Evolutionary conservation across 179 eudicot species (phyloP).

Genomic region (Drosera spatulata): DNA sequence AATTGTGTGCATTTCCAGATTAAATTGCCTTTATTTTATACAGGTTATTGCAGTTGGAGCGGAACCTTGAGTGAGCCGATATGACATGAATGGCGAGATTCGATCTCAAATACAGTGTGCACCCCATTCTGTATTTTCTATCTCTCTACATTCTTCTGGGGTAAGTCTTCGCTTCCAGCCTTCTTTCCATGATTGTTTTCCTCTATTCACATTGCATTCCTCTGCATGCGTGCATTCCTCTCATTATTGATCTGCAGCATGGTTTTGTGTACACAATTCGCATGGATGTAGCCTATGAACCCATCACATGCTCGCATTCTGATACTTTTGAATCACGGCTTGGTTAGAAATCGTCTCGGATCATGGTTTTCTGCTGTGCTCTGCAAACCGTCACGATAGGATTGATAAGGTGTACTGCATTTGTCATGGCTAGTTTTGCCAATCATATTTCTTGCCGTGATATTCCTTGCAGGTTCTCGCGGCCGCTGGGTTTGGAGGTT

Average conservation of each 20-base stretch:
- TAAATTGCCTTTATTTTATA: not conserved
- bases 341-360: too few species aligned
- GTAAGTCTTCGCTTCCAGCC: constrained; percentile 28
- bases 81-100: constrained; percentile 69
- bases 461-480: constrained; percentile 44
- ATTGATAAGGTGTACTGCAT: too few species aligned
- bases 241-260: too few species aligned
- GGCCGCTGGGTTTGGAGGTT: constrained; percentile 84
- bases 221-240: not conserved
- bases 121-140: constrained; percentile 77
- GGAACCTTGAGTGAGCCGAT: constrained; percentile 65
- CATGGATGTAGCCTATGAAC: too few species aligned
- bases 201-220: too few species aligned
- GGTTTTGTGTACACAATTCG: too few species aligned
- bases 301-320: too few species aligned
- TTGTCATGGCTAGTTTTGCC: not conserved
- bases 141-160: constrained; percentile 68
- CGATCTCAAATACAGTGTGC: constrained; percentile 86
- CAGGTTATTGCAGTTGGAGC: constrained; percentile 95
- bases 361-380: too few species aligned
- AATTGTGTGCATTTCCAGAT: not conserved
- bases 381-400: too few species aligned
- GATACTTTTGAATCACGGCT: too few species aligned
- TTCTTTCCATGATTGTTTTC: constrained; percentile 1
- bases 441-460: not conserved